phyloP scores from a whole-genome alignment of 2,329 filamentous ascomycete species.

The Cladosporium sp. region DNA sequence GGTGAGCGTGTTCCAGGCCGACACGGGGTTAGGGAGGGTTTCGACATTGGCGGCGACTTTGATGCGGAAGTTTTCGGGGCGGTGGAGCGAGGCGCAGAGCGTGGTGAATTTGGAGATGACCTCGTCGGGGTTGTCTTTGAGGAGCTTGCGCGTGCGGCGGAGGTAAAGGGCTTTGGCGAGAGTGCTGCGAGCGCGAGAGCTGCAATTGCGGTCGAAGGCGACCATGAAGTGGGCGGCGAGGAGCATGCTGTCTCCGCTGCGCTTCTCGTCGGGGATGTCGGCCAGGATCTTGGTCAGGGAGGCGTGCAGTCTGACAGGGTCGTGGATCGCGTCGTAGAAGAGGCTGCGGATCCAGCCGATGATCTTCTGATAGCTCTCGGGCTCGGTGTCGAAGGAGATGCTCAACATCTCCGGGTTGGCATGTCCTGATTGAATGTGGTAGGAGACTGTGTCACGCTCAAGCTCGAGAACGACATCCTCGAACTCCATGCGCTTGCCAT shows the following conservation, averaged over 20 bases:
- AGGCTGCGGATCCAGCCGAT: constrained; percentile 82
- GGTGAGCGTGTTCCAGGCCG: constrained; percentile 68
- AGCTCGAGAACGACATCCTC: constrained; percentile 89
- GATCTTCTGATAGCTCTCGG: constrained; percentile 77
- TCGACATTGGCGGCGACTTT: constrained; percentile 78
- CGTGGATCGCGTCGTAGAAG: constrained; percentile 86
- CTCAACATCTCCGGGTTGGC: constrained; percentile 78
- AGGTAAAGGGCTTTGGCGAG: constrained; percentile 86
- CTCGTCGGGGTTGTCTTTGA: constrained; percentile 69
- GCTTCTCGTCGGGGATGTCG: constrained; percentile 88
- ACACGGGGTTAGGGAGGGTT: constrained; percentile 70
- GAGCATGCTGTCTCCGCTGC: constrained; percentile 68
- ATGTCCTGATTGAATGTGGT: constrained; percentile 65
- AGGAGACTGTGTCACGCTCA: constrained; percentile 86
- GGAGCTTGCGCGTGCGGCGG: constrained; percentile 75
- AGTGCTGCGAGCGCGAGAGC: constrained; percentile 71
- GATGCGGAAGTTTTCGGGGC: constrained; percentile 78
- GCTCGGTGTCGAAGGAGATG: constrained; percentile 80
- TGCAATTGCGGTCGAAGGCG: constrained; percentile 72
- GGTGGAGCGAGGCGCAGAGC: constrained; percentile 71
- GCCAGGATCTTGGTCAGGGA: constrained; percentile 77
- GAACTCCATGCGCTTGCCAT: constrained; percentile 76
- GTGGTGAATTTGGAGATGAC: constrained; percentile 75
- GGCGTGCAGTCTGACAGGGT: constrained; percentile 60
- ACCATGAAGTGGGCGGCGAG: constrained; percentile 67